Evolutionary conservation across 768 basidiomycete species (phyloP).

Genomic region (Boletus barrowsii): DNA sequence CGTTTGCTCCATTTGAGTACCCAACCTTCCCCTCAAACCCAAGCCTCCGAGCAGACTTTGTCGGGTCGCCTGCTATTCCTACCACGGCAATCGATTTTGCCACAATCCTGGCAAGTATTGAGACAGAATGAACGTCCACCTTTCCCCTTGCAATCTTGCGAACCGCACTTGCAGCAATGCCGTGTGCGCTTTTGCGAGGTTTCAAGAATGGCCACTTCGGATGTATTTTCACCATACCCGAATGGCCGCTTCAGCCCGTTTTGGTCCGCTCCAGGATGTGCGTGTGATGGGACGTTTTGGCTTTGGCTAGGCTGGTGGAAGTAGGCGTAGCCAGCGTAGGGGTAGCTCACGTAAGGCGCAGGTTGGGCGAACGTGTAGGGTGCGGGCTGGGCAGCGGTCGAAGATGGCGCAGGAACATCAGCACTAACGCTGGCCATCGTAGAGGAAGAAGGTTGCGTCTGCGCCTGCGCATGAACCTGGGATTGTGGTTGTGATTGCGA

Average conservation of each 20-base stretch:
- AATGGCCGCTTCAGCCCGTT: constrained; percentile 28
- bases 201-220: constrained; percentile 32
- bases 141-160: constrained; percentile 79
- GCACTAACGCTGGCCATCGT: constrained; percentile 15
- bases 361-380: constrained; percentile 30
- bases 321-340: constrained; percentile 35
- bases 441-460: constrained; percentile 21
- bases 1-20: background rate
- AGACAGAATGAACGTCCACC: constrained; percentile 72
- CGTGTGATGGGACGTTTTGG: constrained; percentile 21
- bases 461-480: constrained; percentile 16
- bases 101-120: constrained; percentile 79
- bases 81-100: constrained; percentile 74
- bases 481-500: constrained; percentile 20
- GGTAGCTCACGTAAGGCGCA: constrained; percentile 35
- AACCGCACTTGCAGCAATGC: constrained; percentile 82
- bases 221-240: constrained; percentile 24
- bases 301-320: constrained; percentile 25
- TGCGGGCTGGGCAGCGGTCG: constrained; percentile 27
- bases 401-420: constrained; percentile 19
- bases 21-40: constrained; percentile 24
- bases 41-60: constrained; percentile 64
- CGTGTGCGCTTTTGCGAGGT: constrained; percentile 59
- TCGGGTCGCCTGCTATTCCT: constrained; percentile 77
- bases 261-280: constrained; percentile 26